Evolutionary conservation across 73 alveolate genomes (phyloP).

Genomic region (Loxodes magnus): DNA sequence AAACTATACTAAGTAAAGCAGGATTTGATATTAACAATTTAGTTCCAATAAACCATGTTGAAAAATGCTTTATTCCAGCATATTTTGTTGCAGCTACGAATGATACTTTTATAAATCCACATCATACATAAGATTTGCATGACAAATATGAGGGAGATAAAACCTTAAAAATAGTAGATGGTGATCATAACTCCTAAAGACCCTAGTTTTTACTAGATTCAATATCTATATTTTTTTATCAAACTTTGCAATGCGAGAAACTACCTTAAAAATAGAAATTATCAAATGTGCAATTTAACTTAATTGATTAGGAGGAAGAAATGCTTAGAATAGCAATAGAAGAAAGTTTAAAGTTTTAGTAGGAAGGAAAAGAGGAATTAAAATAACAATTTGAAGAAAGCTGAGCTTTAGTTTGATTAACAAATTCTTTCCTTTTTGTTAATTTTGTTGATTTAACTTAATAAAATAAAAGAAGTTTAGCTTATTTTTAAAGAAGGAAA

Average conservation of each 20-base stretch:
- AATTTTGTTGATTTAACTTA: no score
- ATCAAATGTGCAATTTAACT: no score
- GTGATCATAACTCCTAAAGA: conserved; percentile 73
- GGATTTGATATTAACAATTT: conserved; percentile 34
- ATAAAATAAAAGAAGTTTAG: no score
- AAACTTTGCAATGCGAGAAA: conserved; percentile 24
- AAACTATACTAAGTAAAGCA: conserved; percentile 30
- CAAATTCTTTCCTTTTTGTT: no score
- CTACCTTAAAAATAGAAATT: no score
- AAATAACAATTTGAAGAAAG: no score
- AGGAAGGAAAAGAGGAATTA: no score
- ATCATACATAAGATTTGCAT: conserved; percentile 58
- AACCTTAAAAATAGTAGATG: conserved; percentile 62
- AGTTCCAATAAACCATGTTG: conserved; percentile 50
- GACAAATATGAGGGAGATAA: conserved; percentile 78
- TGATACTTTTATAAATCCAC: conserved; percentile 61
- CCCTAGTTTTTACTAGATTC: conserved; percentile 46
- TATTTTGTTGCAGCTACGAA: conserved; percentile 54
- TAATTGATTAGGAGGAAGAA: no score
- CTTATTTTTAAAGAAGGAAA: no score
- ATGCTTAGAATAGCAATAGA: no score
- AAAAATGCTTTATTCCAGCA: conserved; percentile 74
- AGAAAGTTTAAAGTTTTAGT: no score
- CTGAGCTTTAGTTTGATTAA: no score
- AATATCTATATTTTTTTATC: conserved; percentile 50